Percentiles rank a stretch among this genome's conserved stretches.
Evolutionary conservation across 164 flowering plant species (phyloP).

Genomic region (Chimonanthus salicifolius): DNA sequence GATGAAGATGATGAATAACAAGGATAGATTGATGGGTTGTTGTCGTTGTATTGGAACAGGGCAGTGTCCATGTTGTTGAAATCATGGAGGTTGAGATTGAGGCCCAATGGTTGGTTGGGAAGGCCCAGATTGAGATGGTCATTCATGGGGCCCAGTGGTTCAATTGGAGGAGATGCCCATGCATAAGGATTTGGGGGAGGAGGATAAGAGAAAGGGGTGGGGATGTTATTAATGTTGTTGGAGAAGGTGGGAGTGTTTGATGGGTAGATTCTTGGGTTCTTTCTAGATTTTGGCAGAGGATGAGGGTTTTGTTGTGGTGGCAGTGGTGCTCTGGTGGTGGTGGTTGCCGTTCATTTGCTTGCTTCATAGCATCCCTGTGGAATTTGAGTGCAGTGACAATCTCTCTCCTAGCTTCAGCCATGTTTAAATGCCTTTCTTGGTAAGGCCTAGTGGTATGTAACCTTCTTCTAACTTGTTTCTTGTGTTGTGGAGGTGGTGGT

Average conservation of each 20-base stretch:
- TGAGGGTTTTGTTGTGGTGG: slow-evolving; percentile 11
- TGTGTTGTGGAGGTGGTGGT: slow-evolving; percentile 40
- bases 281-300: slow-evolving; percentile 35
- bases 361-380: slow-evolving; percentile 86
- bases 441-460: slow-evolving; percentile 81
- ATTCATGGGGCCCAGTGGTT: slow-evolving; percentile 18
- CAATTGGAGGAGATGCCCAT: slow-evolving; percentile 30
- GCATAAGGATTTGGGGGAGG: slow-evolving; percentile 23
- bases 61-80: slow-evolving; percentile 48
- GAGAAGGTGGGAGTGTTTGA: slow-evolving; percentile 20
- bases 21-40: slow-evolving; percentile 29
- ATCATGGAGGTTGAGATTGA: slow-evolving; percentile 77
- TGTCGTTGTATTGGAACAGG: slow-evolving; percentile 19
- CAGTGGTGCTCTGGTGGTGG: slow-evolving; percentile 31
- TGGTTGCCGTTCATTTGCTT: slow-evolving; percentile 49
- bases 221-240: slow-evolving; percentile 19
- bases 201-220: slow-evolving; percentile 24
- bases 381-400: slow-evolving; percentile 86
- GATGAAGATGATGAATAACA: neutral
- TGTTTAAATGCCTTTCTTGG: slow-evolving; percentile 79
- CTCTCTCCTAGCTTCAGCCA: slow-evolving; percentile 89
- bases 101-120: slow-evolving; percentile 71
- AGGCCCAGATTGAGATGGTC: slow-evolving; percentile 50
- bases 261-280: slow-evolving; percentile 43
- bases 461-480: slow-evolving; percentile 81